Evolutionary conservation across 1,284 basidiomycete species (phyloP).

Genomic region (Cryptococcus amylolentus): DNA sequence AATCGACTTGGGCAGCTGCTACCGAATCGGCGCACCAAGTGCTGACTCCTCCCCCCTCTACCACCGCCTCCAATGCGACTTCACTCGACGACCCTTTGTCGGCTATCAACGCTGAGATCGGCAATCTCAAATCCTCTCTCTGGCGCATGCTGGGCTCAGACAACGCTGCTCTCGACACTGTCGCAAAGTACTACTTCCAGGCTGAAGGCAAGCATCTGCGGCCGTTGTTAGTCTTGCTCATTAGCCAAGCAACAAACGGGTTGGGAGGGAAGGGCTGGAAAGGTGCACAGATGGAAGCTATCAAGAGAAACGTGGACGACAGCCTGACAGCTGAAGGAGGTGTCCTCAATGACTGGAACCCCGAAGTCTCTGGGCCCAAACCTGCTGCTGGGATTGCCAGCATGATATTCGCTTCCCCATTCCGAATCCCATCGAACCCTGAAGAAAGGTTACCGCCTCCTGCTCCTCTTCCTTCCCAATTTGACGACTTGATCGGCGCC

Average conservation of each 20-base stretch:
- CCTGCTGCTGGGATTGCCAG: constrained; percentile 9
- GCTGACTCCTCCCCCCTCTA: constrained; percentile 25
- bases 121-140: constrained; percentile 69
- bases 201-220: constrained; percentile 79
- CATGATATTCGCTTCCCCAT: constrained; percentile 43
- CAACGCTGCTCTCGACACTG: constrained; percentile 78
- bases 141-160: constrained; percentile 79
- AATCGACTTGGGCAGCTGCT: constrained; percentile 43
- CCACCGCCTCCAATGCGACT: constrained; percentile 9
- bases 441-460: neutral
- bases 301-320: constrained; percentile 38
- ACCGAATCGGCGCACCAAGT: constrained; percentile 44
- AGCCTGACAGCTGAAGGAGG: constrained; percentile 44
- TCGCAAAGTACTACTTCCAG: constrained; percentile 91
- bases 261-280: constrained; percentile 53
- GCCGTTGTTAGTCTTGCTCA: constrained; percentile 84
- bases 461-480: constrained; percentile 6
- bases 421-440: constrained; percentile 23
- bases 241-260: constrained; percentile 86
- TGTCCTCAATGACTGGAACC: constrained; percentile 51
- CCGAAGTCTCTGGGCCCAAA: constrained; percentile 44
- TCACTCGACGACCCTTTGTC: constrained; percentile 35
- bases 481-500: constrained; percentile 12
- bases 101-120: constrained; percentile 67
- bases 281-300: constrained; percentile 15